Evolutionary conservation across 2,329 filamentous ascomycete genomes (phyloP).

Genomic region (Epichloe hybrida): DNA sequence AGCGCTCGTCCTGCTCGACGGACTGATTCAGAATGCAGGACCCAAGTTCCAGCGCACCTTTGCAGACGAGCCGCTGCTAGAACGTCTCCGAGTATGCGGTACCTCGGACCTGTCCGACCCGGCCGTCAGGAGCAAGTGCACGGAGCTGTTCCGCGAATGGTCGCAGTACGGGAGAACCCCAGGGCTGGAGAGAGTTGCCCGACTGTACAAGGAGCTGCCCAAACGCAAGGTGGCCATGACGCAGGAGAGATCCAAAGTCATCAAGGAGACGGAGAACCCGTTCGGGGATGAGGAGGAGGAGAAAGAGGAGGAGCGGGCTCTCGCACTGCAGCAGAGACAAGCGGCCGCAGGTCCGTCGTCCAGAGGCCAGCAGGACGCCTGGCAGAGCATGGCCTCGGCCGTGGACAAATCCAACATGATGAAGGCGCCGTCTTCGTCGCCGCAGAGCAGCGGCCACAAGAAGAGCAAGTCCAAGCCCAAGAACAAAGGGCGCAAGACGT

Average conservation of each 20-base stretch:
- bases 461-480: conserved; percentile 35
- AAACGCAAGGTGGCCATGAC: conserved; percentile 57
- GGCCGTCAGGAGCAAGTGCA: conserved; percentile 78
- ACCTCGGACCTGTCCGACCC: conserved; percentile 74
- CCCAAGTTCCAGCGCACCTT: conserved; percentile 76
- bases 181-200: conserved; percentile 68
- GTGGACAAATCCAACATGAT: conserved; percentile 20
- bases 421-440: background rate
- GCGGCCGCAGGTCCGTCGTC: conserved; percentile 10
- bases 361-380: background rate
- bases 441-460: conserved; percentile 15
- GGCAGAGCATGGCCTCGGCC: background rate
- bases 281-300: conserved; percentile 55
- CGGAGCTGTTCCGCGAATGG: conserved; percentile 79
- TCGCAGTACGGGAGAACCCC: conserved; percentile 70
- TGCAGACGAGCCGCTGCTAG: conserved; percentile 80
- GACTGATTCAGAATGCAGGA: conserved; percentile 87
- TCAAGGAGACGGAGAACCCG: conserved; percentile 66
- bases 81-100: conserved; percentile 77
- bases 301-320: conserved; percentile 28
- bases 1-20: conserved; percentile 78
- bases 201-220: conserved; percentile 56
- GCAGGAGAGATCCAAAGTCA: conserved; percentile 68
- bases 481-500: conserved; percentile 45
- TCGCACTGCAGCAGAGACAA: conserved; percentile 14